Evolutionary conservation across 257 asterid species (phyloP).

Genomic region (Solanum sejunctum): DNA sequence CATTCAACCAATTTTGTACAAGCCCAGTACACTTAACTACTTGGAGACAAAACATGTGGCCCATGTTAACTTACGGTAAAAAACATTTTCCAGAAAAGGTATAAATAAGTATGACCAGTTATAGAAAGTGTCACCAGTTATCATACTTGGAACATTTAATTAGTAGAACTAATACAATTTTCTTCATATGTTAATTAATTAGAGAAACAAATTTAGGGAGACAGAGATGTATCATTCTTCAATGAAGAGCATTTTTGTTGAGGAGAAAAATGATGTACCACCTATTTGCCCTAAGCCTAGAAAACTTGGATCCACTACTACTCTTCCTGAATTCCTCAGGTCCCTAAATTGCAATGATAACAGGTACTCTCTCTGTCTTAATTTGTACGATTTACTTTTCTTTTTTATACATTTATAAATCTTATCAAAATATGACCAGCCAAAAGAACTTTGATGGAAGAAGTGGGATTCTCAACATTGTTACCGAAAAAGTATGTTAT

Average conservation of each 20-base stretch:
- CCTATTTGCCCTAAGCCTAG: constrained; percentile 64
- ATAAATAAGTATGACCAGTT: constrained; percentile 4
- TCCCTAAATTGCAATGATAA: constrained; percentile 20
- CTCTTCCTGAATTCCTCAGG: constrained; percentile 33
- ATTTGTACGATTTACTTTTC: not conserved
- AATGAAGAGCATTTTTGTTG: constrained; percentile 17
- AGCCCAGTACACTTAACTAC: not conserved
- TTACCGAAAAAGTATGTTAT: constrained; percentile 28
- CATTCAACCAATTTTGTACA: not conserved
- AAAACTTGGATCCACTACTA: constrained; percentile 23
- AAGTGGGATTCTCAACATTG: constrained; percentile 31
- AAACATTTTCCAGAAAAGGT: not conserved
- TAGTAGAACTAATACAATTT: not conserved
- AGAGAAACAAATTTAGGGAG: not conserved
- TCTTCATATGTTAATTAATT: not conserved
- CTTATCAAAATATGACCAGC: constrained; percentile 5
- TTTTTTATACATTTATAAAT: not conserved
- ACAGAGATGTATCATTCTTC: constrained; percentile 36
- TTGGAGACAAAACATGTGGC: constrained; percentile 3
- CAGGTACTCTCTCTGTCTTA: not conserved
- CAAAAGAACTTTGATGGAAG: constrained; percentile 26
- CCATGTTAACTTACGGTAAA: not conserved
- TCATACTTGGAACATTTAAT: constrained; percentile 1
- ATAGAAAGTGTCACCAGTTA: constrained; percentile 5
- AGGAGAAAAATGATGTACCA: constrained; percentile 10